Evolutionary conservation across 176 grass and related monocot species (phyloP), one percentile per base, ranked within the genome.

Genomic region (Carex scoparia): DNA sequence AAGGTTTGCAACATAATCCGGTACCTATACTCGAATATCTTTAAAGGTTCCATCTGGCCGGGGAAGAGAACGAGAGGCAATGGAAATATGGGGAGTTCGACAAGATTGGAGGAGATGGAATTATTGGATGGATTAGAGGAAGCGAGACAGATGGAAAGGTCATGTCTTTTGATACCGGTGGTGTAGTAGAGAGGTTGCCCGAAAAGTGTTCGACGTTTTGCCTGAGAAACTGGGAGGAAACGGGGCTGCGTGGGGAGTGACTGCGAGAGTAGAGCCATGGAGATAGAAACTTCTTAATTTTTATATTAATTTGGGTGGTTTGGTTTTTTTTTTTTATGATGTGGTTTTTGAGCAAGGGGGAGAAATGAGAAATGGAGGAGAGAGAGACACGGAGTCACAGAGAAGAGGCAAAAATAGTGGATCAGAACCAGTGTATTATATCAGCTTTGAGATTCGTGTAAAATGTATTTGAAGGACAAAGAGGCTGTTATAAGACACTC

Each of bases 11-110:
- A 92, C 97, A 99, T 99, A 81, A 99, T 91, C 85, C 93, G 91
- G 87, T 99, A 99, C 75, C 97, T 88, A 84, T 94, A 91, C 91
- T 99, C 97, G 90, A 99, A 99, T 87, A 99, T 99, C 84, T 99
- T 93, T 69, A 99, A 89, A 61, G 97, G 88, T 63, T 91, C 85
- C 78, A 90, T 88, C 19, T 88, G 90, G 62, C 94, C 96, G 15
- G 93, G 93, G 78, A 99, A 99, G 79, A 99, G 97, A 46, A 99
- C 97, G 60, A 96, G 93, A 27, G 97, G 97, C 67, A 99, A 89
- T 6, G 97, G 93, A 65, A 99, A 95, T 10, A 99, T 88, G 10
- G 97, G 97, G 14, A 99, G 90, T 89, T 99, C 93, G 37, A 94
- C 87, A 12, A 99, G 89, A 51, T 92, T 93, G 31, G 92, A 81